Evolutionary conservation across 805 yeast species (phyloP).

Genomic region (Saccharomyces kudriavzevii): DNA sequence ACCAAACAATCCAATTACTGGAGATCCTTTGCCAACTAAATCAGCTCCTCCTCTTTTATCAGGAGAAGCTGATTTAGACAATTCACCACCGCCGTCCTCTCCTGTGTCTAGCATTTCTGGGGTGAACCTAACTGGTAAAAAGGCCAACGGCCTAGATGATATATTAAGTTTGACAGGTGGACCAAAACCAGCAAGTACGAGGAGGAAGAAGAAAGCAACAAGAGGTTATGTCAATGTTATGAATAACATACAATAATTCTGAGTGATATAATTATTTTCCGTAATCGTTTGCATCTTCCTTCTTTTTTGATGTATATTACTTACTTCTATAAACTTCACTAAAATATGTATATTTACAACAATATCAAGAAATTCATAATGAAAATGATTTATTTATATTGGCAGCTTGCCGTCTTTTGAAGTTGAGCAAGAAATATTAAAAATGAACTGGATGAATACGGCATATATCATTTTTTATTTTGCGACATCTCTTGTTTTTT

Average conservation of each 20-base stretch:
- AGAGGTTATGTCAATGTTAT: slow-evolving; percentile 66
- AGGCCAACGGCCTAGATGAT: slow-evolving; percentile 41
- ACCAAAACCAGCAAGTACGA: slow-evolving; percentile 22
- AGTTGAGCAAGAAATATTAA: not conserved
- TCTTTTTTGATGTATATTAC: not conserved
- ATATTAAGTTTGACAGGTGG: slow-evolving; percentile 34
- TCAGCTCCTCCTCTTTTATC: slow-evolving; percentile 3
- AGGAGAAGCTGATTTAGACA: slow-evolving; percentile 11
- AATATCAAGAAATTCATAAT: not conserved
- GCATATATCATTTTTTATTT: too few species aligned
- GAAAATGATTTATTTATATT: not conserved
- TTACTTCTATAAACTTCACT: not conserved
- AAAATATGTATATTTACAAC: not conserved
- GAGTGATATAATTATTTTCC: not conserved
- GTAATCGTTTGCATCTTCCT: not conserved
- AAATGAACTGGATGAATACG: too few species aligned
- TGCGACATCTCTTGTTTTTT: too few species aligned
- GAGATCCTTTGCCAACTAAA: slow-evolving; percentile 17
- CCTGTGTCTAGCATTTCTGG: slow-evolving; percentile 1
- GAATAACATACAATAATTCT: slow-evolving; percentile 24
- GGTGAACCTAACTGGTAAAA: slow-evolving; percentile 25
- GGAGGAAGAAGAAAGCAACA: slow-evolving; percentile 38
- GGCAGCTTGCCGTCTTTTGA: not conserved
- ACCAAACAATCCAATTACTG: slow-evolving; percentile 30
- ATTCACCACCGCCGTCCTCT: slow-evolving; percentile 12